Conservation (phyloP, 2,329 filamentous ascomycete species). For the Harringtonia aguacate region DNA sequence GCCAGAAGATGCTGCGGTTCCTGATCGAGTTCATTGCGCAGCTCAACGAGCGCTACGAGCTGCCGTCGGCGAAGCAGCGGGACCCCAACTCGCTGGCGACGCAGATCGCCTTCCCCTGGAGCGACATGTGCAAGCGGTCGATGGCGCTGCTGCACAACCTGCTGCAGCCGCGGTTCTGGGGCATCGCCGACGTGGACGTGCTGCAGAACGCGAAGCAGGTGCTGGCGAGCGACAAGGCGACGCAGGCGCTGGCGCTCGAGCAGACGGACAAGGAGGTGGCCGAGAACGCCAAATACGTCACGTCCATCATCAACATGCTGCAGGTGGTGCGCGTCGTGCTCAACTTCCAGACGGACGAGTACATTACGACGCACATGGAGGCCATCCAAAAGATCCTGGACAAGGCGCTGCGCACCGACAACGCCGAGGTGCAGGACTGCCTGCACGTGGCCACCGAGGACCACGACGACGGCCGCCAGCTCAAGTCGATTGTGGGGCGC, state of each 20-base stretch:
- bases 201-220: slow-evolving; percentile 84
- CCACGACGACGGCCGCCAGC: slow-evolving; percentile 55
- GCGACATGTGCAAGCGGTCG: slow-evolving; percentile 78
- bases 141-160: slow-evolving; percentile 74
- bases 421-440: slow-evolving; percentile 87
- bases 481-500: slow-evolving; percentile 67
- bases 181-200: slow-evolving; percentile 80
- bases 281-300: slow-evolving; percentile 73
- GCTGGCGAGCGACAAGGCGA: slow-evolving; percentile 68
- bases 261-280: slow-evolving; percentile 53
- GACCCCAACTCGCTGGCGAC: slow-evolving; percentile 35
- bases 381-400: slow-evolving; percentile 80
- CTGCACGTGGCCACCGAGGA: slow-evolving; percentile 65
- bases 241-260: slow-evolving; percentile 46
- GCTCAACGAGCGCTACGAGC: slow-evolving; percentile 72
- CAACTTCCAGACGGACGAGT: slow-evolving; percentile 79
- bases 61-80: slow-evolving; percentile 58
- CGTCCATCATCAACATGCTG: slow-evolving; percentile 84
- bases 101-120: slow-evolving; percentile 42
- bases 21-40: slow-evolving; percentile 91
- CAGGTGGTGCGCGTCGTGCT: slow-evolving; percentile 86
- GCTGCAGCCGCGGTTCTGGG: slow-evolving; percentile 81
- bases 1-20: slow-evolving; percentile 83
- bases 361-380: slow-evolving; percentile 71
- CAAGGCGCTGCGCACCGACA: slow-evolving; percentile 79